Conservation (phyloP, 129 eudicot species). For the Centrapalus pauciflorus region DNA sequence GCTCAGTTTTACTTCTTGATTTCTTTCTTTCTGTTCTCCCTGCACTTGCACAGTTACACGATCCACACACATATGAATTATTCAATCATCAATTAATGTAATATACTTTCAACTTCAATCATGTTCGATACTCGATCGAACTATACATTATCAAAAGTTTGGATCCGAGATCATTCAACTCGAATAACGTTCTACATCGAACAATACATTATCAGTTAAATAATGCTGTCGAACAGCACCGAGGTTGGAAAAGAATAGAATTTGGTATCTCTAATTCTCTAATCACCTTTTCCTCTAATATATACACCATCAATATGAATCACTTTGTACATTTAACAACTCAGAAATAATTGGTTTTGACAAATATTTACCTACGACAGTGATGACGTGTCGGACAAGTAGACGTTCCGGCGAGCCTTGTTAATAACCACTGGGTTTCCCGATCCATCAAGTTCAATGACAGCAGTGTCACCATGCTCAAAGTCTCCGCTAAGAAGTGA, state of each 20-base stretch:
- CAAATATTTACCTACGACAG: constrained; percentile 37
- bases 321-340: constrained; percentile 23
- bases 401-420: constrained; percentile 37
- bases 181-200: background rate
- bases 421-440: constrained; percentile 70
- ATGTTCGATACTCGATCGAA: background rate
- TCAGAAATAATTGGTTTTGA: background rate
- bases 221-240: no score
- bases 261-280: constrained; percentile 16
- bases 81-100: no score
- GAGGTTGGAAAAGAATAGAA: constrained; percentile 19
- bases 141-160: background rate
- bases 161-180: background rate
- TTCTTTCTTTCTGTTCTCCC: no score
- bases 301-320: constrained; percentile 31
- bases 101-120: background rate
- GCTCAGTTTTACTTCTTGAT: no score
- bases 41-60: no score
- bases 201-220: background rate
- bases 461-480: constrained; percentile 58
- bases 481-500: constrained; percentile 57
- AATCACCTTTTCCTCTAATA: constrained; percentile 27
- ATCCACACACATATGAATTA: no score
- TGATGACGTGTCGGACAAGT: constrained; percentile 55
- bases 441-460: constrained; percentile 58